These are phyloP conservation scores for Mytilinidion resinicola DNA, from an alignment of 495 filamentous ascomycete species.

Conservation along the genomic window DNA sequence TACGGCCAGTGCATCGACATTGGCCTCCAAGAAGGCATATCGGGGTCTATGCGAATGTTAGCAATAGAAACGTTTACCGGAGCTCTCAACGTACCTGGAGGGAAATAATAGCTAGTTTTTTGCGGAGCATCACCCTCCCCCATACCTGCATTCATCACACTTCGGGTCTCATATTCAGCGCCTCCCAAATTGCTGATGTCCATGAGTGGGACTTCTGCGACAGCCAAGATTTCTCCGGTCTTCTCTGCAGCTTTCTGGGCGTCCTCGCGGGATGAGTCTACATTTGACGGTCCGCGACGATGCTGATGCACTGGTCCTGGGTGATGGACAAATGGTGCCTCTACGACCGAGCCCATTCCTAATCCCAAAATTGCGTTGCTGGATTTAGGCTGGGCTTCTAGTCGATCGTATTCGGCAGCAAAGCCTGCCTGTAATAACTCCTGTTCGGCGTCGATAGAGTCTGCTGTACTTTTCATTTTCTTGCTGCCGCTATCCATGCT, in stretches of 20 bases:
- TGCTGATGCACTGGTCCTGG: neutral
- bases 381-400: constrained; percentile 16
- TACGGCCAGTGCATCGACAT: constrained; percentile 64
- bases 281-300: constrained; percentile 8
- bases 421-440: constrained; percentile 17
- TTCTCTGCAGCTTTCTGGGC: constrained; percentile 24
- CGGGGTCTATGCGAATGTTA: constrained; percentile 28
- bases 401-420: constrained; percentile 25
- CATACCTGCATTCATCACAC: constrained; percentile 6
- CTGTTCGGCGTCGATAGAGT: constrained; percentile 13
- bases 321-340: constrained; percentile 19
- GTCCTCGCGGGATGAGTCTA: constrained; percentile 7
- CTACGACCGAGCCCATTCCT: constrained; percentile 21
- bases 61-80: constrained; percentile 1
- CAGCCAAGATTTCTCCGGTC: constrained; percentile 22
- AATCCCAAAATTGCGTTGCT: constrained; percentile 7
- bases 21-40: constrained; percentile 64
- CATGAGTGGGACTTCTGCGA: constrained; percentile 17
- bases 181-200: constrained; percentile 21
- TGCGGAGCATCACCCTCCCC: constrained; percentile 5
- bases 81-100: constrained; percentile 16
- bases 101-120: constrained; percentile 30
- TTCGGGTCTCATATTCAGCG: constrained; percentile 14
- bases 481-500: constrained; percentile 4
- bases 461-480: constrained; percentile 7